Conservation (phyloP, 768 basidiomycete genomes). For the Phanerodontia chrysosporium region DNA sequence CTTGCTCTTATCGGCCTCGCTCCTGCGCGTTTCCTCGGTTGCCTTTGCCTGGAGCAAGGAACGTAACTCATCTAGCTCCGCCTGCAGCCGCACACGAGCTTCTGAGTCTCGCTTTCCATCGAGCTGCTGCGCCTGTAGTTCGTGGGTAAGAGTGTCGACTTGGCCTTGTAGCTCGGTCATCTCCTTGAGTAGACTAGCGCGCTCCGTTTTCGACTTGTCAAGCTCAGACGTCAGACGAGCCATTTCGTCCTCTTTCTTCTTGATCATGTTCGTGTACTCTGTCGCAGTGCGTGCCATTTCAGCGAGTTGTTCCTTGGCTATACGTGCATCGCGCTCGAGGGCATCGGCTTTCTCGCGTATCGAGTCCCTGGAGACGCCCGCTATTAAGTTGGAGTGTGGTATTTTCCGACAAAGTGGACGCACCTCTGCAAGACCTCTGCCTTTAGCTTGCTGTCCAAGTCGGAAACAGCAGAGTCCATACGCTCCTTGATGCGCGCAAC, state of each 20-base stretch:
- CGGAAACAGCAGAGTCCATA: conserved; percentile 56
- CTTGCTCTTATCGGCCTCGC: conserved; percentile 82
- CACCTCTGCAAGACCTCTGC: conserved; percentile 63
- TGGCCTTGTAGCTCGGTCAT: conserved; percentile 67
- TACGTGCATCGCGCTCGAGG: conserved; percentile 65
- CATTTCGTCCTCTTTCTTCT: conserved; percentile 75
- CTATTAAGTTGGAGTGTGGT: neutral
- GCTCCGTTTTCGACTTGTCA: conserved; percentile 49
- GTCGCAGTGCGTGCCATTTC: conserved; percentile 74
- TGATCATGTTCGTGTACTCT: conserved; percentile 71
- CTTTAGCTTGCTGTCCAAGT: conserved; percentile 70
- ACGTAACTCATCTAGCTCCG: conserved; percentile 84
- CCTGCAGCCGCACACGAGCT: conserved; percentile 61
- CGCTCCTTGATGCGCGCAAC: conserved; percentile 69
- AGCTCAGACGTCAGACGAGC: conserved; percentile 49
- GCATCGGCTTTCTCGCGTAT: conserved; percentile 54
- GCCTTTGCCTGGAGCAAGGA: conserved; percentile 80
- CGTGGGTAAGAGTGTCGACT: conserved; percentile 58
- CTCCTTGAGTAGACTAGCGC: conserved; percentile 50
- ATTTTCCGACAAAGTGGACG: conserved; percentile 15
- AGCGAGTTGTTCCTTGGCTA: conserved; percentile 70
- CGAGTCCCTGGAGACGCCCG: conserved; percentile 47
- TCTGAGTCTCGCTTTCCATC: conserved; percentile 44
- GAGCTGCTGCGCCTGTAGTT: conserved; percentile 56
- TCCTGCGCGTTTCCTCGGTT: conserved; percentile 78